These are phyloP conservation scores for Hordeum vulgare DNA, from an alignment of 176 grass and related monocot genomes.

Conservation along the genomic window MorexV3_pseudomolecules_assembly NC_058520.1:197448366-197448865, in stretches of 20 bases:
- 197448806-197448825: conserved; percentile 1
- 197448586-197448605: background rate
- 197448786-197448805: background rate
- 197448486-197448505: no score
- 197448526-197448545: background rate
- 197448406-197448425: no score
- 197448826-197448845: background rate
- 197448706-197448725: conserved; percentile 11
- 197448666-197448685: background rate
- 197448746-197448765: background rate
- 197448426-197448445: no score
- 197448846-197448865: conserved; percentile 27
- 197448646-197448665: background rate
- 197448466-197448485: no score
- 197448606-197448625: background rate
- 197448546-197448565: background rate
- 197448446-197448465: no score
- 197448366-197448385: no score
- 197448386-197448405: no score
- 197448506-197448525: background rate
- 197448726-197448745: background rate
- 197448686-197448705: conserved; percentile 29
- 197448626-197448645: background rate
- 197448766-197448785: background rate
- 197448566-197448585: background rate